Evolutionary conservation across 140 eudicot genomes (phyloP), one percentile per base, ranked within the genome.

Genomic region (Oenanthe javanica): DNA sequence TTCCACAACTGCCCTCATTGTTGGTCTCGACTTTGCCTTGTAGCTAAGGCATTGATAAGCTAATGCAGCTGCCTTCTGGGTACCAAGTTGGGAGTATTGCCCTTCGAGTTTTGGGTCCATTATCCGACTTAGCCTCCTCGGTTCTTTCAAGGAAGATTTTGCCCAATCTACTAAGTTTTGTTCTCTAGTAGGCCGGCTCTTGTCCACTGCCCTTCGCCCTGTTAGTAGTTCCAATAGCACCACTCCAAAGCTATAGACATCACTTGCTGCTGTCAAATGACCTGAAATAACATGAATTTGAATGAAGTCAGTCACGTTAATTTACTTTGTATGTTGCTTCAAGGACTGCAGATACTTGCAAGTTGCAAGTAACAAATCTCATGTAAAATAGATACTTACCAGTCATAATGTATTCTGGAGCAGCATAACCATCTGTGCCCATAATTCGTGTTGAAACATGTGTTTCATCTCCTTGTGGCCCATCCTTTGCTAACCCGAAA

Each of bases 81-180:
- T 89, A 42, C 96, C 97, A 1, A 18, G 4, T 78, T 90, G 94
- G 0, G 96, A 87, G 83, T 90, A 93, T 78, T 83, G 86, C 13
- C 93, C 92, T 74, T 93, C 97, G 0, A 93, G 96, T n/a, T 96
- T 83, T 9, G 97, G 97, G 77, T 93, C 97, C 86, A 93, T 85
- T 81, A 93, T 80, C 14, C 94, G 88, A 71, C 76, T 66, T 9
- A 89, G 89, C 80, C 82, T 89, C 19, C 92, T 79, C 2, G 89
- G 89, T 66, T 87, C 88, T 52, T 84, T 89, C 38, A 93, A 71
- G 50, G 79, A 81, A 13, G 96, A 88, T 72, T 90, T 84, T 6
- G 93, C 97, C 97, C 97, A 93, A 14, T 93, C 97, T 3, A 80
- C 92, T 38, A 93, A 86, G 84, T 84, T 89, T 14, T 89, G 93